A percentile compares a stretch with the other conserved stretches of the same genome.
phyloP scores from a whole-genome alignment of 176 grass and related monocot genomes.

The Aegilops umbellulata region DNA sequence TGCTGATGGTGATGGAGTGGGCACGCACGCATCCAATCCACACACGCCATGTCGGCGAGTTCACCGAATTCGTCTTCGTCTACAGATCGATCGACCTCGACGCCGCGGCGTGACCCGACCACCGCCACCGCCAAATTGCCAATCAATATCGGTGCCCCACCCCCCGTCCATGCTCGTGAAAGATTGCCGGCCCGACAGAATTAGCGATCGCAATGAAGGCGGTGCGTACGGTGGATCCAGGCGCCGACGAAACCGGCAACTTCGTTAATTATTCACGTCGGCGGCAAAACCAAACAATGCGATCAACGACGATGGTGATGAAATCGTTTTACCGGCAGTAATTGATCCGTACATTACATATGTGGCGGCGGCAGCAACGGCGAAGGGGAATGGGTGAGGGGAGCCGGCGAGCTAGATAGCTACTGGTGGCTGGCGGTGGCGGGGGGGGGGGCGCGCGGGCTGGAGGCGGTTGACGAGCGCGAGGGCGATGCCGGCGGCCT shows the following conservation, averaged over 20 bases:
- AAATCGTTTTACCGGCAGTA: not conserved
- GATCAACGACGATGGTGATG: too few species aligned
- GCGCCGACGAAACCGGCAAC: not conserved
- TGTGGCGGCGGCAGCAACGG: not conserved
- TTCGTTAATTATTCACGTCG: not conserved
- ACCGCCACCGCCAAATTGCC: too few species aligned
- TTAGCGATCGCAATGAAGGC: not conserved
- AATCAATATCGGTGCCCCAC: not conserved
- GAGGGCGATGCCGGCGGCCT: constrained; percentile 78
- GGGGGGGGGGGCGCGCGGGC: not conserved
- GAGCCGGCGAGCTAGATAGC: too few species aligned
- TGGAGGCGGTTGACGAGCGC: constrained; percentile 72
- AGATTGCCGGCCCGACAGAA: not conserved
- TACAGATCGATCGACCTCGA: not conserved
- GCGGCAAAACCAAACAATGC: not conserved
- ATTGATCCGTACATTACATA: not conserved
- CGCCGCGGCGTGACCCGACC: too few species aligned
- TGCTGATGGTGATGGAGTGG: not conserved
- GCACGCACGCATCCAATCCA: too few species aligned
- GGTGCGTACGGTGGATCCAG: not conserved
- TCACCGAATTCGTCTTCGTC: not conserved
- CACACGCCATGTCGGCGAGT: not conserved
- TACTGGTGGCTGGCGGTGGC: not conserved
- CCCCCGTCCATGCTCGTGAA: not conserved
- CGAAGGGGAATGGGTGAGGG: too few species aligned